phyloP scores from a whole-genome alignment of 345 rosid genomes.

The Clausena lansium region DNA sequence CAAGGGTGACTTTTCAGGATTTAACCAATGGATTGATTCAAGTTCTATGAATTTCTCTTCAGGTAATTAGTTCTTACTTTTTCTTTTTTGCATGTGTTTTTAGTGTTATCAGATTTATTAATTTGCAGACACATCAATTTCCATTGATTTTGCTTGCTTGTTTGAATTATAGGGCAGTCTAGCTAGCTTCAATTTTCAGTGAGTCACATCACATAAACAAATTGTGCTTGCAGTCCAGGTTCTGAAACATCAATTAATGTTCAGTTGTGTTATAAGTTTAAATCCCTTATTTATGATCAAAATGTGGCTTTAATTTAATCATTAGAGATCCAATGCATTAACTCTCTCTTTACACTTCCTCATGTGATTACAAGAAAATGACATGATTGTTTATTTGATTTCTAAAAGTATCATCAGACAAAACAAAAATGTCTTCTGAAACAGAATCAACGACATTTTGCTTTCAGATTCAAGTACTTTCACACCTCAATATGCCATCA shows the following conservation, averaged over 20 bases:
- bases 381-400: neutral
- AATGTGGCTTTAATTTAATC: neutral
- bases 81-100: neutral
- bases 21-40: conserved; percentile 23
- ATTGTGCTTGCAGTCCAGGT: neutral
- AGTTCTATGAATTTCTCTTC: conserved; percentile 24
- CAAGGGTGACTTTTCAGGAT: conserved; percentile 21
- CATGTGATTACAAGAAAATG: too few relatives aligned
- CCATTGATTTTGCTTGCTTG: neutral
- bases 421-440: neutral
- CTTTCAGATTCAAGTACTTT: neutral
- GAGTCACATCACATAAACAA: neutral
- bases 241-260: neutral
- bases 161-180: neutral
- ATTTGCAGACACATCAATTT: conserved; percentile 1
- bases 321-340: neutral
- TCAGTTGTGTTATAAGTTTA: neutral
- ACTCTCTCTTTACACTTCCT: too few relatives aligned
- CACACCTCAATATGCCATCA: neutral
- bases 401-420: neutral
- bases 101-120: neutral
- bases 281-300: neutral
- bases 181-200: neutral
- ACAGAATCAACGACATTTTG: neutral
- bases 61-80: conserved; percentile 25